phyloP scores from a whole-genome alignment of 1,139 yeast genomes.

The Yamadazyma sp. region DNA sequence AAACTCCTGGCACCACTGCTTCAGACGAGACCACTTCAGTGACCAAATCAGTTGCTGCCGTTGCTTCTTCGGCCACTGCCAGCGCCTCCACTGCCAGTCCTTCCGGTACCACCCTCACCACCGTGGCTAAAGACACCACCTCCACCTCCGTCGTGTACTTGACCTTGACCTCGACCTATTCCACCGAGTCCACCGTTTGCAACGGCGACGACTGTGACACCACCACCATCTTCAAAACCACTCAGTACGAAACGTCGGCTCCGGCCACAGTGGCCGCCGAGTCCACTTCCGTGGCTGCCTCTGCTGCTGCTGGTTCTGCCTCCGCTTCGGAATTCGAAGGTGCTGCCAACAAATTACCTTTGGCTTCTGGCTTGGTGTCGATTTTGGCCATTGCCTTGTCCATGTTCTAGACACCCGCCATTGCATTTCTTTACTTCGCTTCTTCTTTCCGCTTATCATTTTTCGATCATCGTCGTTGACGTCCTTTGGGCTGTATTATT shows the following conservation, averaged over 20 bases:
- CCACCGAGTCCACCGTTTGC: slow-evolving; percentile 3
- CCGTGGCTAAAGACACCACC: slow-evolving; percentile 1
- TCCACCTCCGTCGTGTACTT: not conserved
- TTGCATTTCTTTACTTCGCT: not conserved
- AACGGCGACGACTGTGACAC: not conserved
- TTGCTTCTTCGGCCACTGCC: slow-evolving; percentile 6
- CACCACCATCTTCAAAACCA: slow-evolving; percentile 6
- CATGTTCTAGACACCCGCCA: slow-evolving; percentile 6
- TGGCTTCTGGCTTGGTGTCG: slow-evolving; percentile 6
- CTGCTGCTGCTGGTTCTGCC: slow-evolving; percentile 4
- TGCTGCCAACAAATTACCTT: slow-evolving; percentile 8
- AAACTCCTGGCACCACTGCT: slow-evolving; percentile 1
- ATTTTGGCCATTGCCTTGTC: slow-evolving; percentile 11
- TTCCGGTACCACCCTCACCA: slow-evolving; percentile 2
- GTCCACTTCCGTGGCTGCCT: slow-evolving; percentile 2
- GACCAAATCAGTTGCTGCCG: slow-evolving; percentile 1
- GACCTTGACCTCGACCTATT: too few relatives aligned
- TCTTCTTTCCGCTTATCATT: slow-evolving; percentile 2
- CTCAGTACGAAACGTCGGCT: not conserved
- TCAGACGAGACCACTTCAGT: not conserved
- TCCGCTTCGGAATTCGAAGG: slow-evolving; percentile 13
- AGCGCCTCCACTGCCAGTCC: slow-evolving; percentile 3
- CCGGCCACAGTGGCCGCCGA: slow-evolving; percentile 2
- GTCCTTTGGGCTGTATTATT: not conserved
- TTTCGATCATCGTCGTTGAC: not conserved